Evolutionary conservation across 129 eudicot species (phyloP).

Genomic region (Mikania micrantha): DNA sequence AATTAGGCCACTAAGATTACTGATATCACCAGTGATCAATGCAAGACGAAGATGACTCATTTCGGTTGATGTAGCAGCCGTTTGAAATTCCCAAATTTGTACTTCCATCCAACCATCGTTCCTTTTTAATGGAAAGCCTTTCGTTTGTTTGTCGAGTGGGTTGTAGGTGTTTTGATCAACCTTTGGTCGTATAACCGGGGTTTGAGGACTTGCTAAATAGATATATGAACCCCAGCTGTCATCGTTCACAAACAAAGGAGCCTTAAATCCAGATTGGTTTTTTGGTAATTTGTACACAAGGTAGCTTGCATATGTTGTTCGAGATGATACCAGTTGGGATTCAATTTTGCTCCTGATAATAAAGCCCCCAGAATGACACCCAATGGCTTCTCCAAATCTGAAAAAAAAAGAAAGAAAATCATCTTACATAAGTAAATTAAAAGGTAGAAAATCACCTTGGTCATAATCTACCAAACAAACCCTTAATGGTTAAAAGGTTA

Average conservation of each 20-base stretch:
- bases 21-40: not conserved
- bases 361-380: not conserved
- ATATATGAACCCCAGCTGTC: not conserved
- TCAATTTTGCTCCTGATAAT: not conserved
- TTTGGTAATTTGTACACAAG: not conserved
- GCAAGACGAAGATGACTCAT: not conserved
- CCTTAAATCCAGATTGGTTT: not conserved
- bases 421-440: not conserved
- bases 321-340: not conserved
- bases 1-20: not conserved
- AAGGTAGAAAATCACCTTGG: not conserved
- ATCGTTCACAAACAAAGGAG: not conserved
- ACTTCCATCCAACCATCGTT: constrained; percentile 15
- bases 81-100: not conserved
- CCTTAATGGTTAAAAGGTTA: no score
- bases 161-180: not conserved
- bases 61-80: not conserved
- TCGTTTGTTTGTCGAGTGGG: not conserved
- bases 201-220: constrained; percentile 7
- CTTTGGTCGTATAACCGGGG: constrained; percentile 1
- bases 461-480: not conserved
- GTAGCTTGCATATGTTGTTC: constrained; percentile 4
- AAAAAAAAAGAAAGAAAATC: not conserved
- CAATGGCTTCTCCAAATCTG: not conserved
- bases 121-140: constrained; percentile 9